Evolutionary conservation across 2,329 filamentous ascomycete species (phyloP), one percentile per base, ranked within the genome.

Genomic region (Sclerotinia spermophila): DNA sequence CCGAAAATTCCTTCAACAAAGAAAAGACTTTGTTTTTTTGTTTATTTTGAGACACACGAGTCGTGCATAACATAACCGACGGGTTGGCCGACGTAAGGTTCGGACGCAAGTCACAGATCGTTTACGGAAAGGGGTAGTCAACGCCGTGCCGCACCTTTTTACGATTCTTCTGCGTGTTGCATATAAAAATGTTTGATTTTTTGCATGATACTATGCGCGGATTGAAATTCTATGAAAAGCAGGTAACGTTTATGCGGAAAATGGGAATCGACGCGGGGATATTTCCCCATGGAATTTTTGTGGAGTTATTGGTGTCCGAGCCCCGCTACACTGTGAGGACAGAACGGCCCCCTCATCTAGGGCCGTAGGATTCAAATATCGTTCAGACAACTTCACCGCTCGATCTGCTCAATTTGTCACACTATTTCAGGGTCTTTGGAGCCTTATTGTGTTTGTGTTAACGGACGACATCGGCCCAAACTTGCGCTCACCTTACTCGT

Each of bases 91-190:
- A 33, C 27, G 15, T 58, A 35, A 42, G 65, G 24, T 40, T 42
- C 48, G 33, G 64, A 67, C 35, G 48, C 38, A 67, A 53, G 51
- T 55, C 40, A 67, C 65, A 19, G 51, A 67, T 67, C 51, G 65
- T 67, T 67, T 67, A 67, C 51, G 65, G 51, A 67, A 67, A 58
- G 51, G 65, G 62, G 45, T 30, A 65, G n/a, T 30, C 33, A 65
- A 40, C 45, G 45, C 62, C 62, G 62, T 65, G 44, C 44, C 24
- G 45, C n/a, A 27, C 24, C 15, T 38, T 21, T 24, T 44, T 61
- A 44, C 17, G 7, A 61, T 44, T 33, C 40, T 24, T 40, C 40
- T 33, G 40, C 40, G 24, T 30, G 33, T 65, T 53, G 33, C 24
- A 65, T 30, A 61, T 42, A 60, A 30, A 60, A 42, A 42, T 13